These are phyloP conservation scores for Clarireedia sp. DNA, from an alignment of 2,329 filamentous ascomycete species.

Conservation along the genomic window DNA sequence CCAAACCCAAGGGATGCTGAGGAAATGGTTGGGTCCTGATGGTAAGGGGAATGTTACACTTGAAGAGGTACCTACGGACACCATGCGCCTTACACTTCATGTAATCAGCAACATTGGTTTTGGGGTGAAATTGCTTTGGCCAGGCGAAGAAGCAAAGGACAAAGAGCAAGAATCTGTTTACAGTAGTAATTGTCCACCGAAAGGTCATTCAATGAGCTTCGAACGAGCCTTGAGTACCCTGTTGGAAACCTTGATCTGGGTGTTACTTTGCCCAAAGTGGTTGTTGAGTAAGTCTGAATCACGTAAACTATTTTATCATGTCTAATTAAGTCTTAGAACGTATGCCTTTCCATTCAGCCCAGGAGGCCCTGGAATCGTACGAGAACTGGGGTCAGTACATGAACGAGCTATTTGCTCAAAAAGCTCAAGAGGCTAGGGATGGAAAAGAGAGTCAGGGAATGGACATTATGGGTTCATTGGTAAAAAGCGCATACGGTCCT, in stretches of 20 bases:
- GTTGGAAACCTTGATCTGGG: constrained; percentile 44
- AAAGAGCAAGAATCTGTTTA: constrained; percentile 39
- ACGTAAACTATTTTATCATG: background rate
- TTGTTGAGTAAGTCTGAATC: constrained; percentile 34
- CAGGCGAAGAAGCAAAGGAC: constrained; percentile 47
- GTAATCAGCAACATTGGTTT: constrained; percentile 66
- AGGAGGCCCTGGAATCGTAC: constrained; percentile 38
- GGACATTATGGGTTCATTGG: constrained; percentile 49
- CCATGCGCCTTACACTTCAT: constrained; percentile 54
- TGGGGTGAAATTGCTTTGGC: constrained; percentile 52
- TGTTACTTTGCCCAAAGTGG: constrained; percentile 44
- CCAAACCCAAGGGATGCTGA: constrained; percentile 56
- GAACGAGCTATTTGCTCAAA: constrained; percentile 48
- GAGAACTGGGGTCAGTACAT: constrained; percentile 54
- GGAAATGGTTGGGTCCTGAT: constrained; percentile 44
- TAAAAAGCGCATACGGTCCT: constrained; percentile 34
- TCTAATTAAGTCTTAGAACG: constrained; percentile 23
- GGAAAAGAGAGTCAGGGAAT: constrained; percentile 36
- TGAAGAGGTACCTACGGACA: constrained; percentile 50
- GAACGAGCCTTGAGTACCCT: constrained; percentile 45
- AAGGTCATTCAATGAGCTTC: constrained; percentile 46
- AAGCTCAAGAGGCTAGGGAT: constrained; percentile 37
- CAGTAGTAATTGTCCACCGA: constrained; percentile 24
- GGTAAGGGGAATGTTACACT: constrained; percentile 36
- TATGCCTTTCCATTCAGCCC: constrained; percentile 38